phyloP scores from a whole-genome alignment of 2,329 filamentous ascomycete genomes.

The Exserohilum rostratum region DNA sequence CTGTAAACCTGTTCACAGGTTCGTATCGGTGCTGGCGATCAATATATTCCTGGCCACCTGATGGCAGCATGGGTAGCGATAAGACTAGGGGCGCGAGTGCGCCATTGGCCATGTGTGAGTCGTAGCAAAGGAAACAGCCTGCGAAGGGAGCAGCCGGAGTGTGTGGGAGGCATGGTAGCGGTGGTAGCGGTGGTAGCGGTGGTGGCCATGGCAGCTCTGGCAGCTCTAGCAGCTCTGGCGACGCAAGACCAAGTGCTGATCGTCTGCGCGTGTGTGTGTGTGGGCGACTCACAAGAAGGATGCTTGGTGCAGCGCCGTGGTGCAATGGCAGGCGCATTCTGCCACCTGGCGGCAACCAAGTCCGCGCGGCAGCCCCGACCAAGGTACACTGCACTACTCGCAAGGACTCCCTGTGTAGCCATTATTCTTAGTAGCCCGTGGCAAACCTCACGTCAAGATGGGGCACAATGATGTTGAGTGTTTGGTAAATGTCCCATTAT shows the following conservation, averaged over 20 bases:
- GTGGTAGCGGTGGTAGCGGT: no score
- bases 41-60: conserved; percentile 25
- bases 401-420: not conserved
- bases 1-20: conserved; percentile 7
- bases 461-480: conserved; percentile 17
- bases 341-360: not conserved
- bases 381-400: not conserved
- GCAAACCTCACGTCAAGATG: conserved; percentile 18
- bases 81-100: conserved; percentile 6
- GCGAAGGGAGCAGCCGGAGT: conserved; percentile 10
- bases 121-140: conserved; percentile 13
- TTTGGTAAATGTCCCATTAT: conserved; percentile 14
- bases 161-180: conserved; percentile 1
- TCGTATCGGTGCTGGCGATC: conserved; percentile 15
- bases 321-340: not conserved
- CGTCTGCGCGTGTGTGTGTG: conserved; percentile 11
- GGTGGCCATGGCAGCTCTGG: not conserved
- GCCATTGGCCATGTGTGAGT: conserved; percentile 14
- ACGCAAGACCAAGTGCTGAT: conserved; percentile 6
- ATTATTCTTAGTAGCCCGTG: conserved; percentile 12
- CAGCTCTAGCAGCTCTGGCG: not conserved
- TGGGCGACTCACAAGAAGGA: conserved; percentile 19
- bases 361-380: not conserved
- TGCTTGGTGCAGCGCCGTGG: not conserved
- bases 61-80: conserved; percentile 13